Percentiles rank a stretch among this genome's conserved stretches.
Evolutionary conservation across 441 rosid genomes (phyloP).

Genomic region (Syzygium malaccense): DNA sequence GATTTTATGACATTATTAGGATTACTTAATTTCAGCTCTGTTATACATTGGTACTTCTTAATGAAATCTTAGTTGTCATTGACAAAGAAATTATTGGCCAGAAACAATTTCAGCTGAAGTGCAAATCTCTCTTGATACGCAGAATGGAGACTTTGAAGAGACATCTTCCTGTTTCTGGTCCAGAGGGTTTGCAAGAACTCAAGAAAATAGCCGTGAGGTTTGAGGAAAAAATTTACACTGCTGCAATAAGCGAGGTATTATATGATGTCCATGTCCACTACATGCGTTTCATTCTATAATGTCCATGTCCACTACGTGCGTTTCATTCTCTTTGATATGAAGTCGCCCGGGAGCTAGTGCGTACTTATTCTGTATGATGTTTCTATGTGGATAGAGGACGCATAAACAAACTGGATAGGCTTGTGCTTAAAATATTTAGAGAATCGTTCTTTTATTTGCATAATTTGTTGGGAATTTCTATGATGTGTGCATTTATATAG

Average conservation of each 20-base stretch:
- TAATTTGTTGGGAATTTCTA: background rate
- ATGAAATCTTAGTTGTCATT: background rate
- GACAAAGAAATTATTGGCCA: background rate
- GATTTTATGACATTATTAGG: no score
- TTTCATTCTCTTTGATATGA: background rate
- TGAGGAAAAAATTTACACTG: slow-evolving; percentile 57
- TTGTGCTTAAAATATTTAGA: background rate
- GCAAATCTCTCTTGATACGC: background rate
- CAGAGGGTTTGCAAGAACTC: slow-evolving; percentile 54
- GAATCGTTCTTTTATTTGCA: background rate
- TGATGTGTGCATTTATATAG: background rate
- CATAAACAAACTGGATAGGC: background rate
- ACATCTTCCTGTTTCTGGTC: slow-evolving; percentile 55
- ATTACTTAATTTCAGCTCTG: no score
- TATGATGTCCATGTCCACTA: background rate
- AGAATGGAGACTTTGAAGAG: slow-evolving; percentile 77
- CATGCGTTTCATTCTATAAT: background rate
- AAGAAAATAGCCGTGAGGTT: slow-evolving; percentile 56
- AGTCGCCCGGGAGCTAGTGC: background rate
- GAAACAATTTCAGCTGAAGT: background rate
- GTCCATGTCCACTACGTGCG: background rate
- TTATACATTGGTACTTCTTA: background rate
- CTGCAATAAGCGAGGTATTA: slow-evolving; percentile 56
- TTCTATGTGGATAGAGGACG: background rate
- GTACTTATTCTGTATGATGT: background rate